Conservation (phyloP, 2,329 filamentous ascomycete genomes). For the Byssochlamys sp. region DNA sequence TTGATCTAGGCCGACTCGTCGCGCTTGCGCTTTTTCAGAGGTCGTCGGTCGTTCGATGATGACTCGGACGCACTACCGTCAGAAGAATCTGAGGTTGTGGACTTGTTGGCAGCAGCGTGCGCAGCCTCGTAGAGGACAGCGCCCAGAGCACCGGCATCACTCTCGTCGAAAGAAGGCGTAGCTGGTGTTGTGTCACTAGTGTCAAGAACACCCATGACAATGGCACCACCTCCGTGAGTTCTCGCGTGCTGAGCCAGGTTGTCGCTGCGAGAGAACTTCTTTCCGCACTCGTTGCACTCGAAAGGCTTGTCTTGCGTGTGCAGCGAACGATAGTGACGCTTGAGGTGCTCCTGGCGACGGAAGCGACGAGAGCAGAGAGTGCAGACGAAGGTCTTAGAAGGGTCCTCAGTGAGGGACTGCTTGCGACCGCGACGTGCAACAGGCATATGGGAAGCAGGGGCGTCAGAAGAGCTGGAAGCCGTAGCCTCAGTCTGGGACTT, state of each 20-base stretch:
- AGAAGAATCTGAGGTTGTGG: slow-evolving; percentile 35
- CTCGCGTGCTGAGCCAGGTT: slow-evolving; percentile 93
- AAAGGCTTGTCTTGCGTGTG: slow-evolving; percentile 99
- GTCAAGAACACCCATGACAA: slow-evolving; percentile 82
- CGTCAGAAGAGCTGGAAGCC: slow-evolving; percentile 36
- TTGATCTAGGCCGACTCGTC: slow-evolving; percentile 48
- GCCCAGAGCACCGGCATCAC: slow-evolving; percentile 57
- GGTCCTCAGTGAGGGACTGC: slow-evolving; percentile 94
- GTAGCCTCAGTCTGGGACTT: slow-evolving; percentile 39
- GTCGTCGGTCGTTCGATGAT: slow-evolving; percentile 30
- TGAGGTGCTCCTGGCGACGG: slow-evolving; percentile 94
- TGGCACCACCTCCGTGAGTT: slow-evolving; percentile 80
- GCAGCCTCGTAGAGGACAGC: slow-evolving; percentile 75
- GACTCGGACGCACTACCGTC: slow-evolving; percentile 27
- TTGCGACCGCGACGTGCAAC: slow-evolving; percentile 90
- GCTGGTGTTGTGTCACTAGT: slow-evolving; percentile 48
- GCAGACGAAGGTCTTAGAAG: slow-evolving; percentile 96
- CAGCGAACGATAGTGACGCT: slow-evolving; percentile 95
- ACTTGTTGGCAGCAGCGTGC: slow-evolving; percentile 58
- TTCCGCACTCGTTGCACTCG: slow-evolving; percentile 92
- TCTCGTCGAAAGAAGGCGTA: slow-evolving; percentile 39
- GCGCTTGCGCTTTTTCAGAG: slow-evolving; percentile 73
- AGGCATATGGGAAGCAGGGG: slow-evolving; percentile 36
- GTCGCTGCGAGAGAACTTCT: slow-evolving; percentile 97
- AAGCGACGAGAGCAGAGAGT: slow-evolving; percentile 93